Base-by-base conservation (phyloP, 2,329 filamentous ascomycete species). In the Sclerotinia subarctica region DNA sequence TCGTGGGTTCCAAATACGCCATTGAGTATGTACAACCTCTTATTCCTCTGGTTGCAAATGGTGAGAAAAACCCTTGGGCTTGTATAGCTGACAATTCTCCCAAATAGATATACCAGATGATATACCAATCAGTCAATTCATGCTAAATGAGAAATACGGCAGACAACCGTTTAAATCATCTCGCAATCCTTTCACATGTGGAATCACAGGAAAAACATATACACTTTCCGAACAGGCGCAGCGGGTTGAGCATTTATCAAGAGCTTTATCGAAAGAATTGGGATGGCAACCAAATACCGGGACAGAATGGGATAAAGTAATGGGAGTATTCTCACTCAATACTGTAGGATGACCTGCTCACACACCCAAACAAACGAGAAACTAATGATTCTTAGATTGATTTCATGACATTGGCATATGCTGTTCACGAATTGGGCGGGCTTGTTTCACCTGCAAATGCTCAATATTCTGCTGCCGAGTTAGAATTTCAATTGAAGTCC, bases 361-460 rank as follows among this genome's bases (percentile, higher is more conserved):
- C 32, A 69, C 5, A 52, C 21, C 19, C 29, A 47, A 32, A 51
- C 17, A 29, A 11, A 24, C 21, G 17, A 19, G 24, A 21, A 19
- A 19, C 44, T 68, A 7, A 67, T 49, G 24, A 29, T 38, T 26
- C 13, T 17, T 68, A 92, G 86, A 87, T 95, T 71, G 91, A 95
- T 78, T 92, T 90, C 65, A 80, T 93, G 70, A 86, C 90, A 5
- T 79, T 93, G 42, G 86, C 86, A 51, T 92, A 91, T 84, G 89
- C 91, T 3, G 84, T 91, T 21, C 92, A 94, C 77, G 85, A 89
- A 68, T 80, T 94, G 19, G 88, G 88, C n/a, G 93, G 91, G 49
- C 81, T 92, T 68, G 82, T 91, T 19, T 91, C 89, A 26, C 93
- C 94, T 0, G 93, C 92, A 3, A 97, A 97, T 76, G 93, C 93